Conservation (phyloP, 305 asterid genomes). For the Fraxinus xanthoxyloides region DNA sequence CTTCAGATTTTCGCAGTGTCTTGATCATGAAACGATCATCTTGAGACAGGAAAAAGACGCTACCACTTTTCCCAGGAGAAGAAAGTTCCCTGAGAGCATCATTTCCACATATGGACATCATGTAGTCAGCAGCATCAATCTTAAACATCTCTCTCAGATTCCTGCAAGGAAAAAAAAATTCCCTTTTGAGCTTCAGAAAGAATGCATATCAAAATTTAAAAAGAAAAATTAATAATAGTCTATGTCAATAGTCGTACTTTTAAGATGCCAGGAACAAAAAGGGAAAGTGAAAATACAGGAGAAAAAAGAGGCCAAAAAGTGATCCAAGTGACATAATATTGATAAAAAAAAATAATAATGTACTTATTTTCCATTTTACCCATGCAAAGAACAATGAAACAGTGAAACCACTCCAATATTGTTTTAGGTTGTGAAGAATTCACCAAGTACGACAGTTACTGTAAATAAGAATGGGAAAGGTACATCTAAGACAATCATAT, state of each 20-base stretch:
- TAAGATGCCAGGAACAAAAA: background rate
- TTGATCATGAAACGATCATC: slow-evolving; percentile 98
- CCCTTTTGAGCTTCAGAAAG: slow-evolving; percentile 16
- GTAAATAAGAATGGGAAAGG: background rate
- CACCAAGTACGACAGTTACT: background rate
- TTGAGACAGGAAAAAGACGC: slow-evolving; percentile 92
- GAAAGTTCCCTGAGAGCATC: slow-evolving; percentile 96
- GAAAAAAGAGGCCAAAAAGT: background rate
- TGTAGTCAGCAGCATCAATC: slow-evolving; percentile 96
- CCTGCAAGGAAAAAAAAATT: slow-evolving; percentile 35
- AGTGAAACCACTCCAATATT: background rate
- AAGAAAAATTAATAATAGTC: slow-evolving; percentile 5
- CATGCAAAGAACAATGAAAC: background rate
- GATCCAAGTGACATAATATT: background rate
- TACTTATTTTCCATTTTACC: background rate
- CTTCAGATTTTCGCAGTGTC: slow-evolving; percentile 92
- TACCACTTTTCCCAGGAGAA: slow-evolving; percentile 99
- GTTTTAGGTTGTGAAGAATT: background rate
- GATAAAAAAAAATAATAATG: too few relatives aligned
- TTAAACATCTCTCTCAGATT: slow-evolving; percentile 94
- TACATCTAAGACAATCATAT: background rate
- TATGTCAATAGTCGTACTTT: background rate
- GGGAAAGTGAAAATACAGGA: background rate
- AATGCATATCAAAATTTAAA: slow-evolving; percentile 1
- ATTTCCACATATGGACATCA: slow-evolving; percentile 98